phyloP scores from a whole-genome alignment of 441 rosid species.

The Hura crepitans region DNA sequence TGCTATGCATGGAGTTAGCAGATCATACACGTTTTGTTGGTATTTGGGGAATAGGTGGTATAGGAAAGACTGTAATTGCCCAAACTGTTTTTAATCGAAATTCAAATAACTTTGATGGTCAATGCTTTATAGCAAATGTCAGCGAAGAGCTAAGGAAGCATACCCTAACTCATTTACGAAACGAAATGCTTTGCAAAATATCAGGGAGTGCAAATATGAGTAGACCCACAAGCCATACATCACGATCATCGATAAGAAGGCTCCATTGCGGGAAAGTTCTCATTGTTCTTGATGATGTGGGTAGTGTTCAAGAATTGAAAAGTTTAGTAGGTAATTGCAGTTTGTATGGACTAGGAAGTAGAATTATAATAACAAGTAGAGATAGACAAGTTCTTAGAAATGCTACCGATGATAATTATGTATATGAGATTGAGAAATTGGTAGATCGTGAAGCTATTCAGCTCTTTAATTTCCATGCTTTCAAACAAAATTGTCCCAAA shows the following conservation, averaged over 20 bases:
- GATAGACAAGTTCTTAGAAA: conserved; percentile 11
- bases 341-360: conserved; percentile 14
- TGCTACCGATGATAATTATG: no score
- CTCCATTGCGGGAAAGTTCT: conserved; percentile 17
- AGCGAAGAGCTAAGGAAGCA: not conserved
- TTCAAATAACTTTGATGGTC: not conserved
- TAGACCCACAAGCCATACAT: no score
- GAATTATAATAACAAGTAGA: conserved; percentile 23
- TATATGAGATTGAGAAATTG: conserved; percentile 13
- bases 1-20: not conserved
- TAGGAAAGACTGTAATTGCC: conserved; percentile 17
- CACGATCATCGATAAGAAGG: no score
- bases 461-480: conserved; percentile 18
- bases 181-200: not conserved
- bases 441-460: not conserved
- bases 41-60: conserved; percentile 16
- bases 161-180: not conserved
- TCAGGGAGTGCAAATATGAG: no score
- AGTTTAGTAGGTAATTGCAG: not conserved
- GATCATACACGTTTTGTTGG: not conserved
- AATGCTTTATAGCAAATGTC: not conserved
- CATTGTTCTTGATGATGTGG: conserved; percentile 21
- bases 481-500: not conserved
- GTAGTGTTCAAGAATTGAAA: not conserved
- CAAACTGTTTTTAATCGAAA: not conserved